Evolutionary conservation across 768 basidiomycete species (phyloP).

Genomic region (Asterophora parasitica): DNA sequence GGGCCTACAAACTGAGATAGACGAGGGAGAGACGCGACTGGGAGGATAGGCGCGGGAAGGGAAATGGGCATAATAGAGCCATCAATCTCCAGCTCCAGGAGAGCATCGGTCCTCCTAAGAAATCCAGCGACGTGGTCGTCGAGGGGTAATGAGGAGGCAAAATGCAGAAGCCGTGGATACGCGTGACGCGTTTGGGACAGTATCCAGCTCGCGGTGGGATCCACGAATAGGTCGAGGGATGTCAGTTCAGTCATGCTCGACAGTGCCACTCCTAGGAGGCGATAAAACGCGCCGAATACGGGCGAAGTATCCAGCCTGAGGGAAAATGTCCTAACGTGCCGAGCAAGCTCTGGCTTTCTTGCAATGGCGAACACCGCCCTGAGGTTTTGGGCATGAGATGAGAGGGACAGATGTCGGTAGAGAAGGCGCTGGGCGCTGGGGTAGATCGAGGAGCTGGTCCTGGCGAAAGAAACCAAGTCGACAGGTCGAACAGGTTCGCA

Average conservation of each 20-base stretch:
- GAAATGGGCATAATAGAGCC: slow-evolving; percentile 22
- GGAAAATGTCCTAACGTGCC: slow-evolving; percentile 57
- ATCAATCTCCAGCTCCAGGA: slow-evolving; percentile 57
- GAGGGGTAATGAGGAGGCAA: slow-evolving; percentile 58
- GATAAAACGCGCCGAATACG: slow-evolving; percentile 44
- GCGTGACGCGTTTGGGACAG: slow-evolving; percentile 29
- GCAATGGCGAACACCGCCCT: slow-evolving; percentile 53
- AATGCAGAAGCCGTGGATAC: slow-evolving; percentile 47
- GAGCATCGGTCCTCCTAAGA: slow-evolving; percentile 48
- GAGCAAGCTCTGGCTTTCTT: slow-evolving; percentile 49
- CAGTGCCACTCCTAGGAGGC: slow-evolving; percentile 47
- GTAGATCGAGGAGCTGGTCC: slow-evolving; percentile 35
- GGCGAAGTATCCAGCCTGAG: slow-evolving; percentile 43
- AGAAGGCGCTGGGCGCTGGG: slow-evolving; percentile 55
- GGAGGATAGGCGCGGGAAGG: slow-evolving; percentile 33
- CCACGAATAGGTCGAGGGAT: slow-evolving; percentile 52
- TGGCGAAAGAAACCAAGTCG: slow-evolving; percentile 49
- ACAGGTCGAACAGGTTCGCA: slow-evolving; percentile 21
- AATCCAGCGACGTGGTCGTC: slow-evolving; percentile 57
- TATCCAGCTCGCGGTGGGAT: slow-evolving; percentile 51
- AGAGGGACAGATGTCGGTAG: slow-evolving; percentile 53
- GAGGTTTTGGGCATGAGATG: slow-evolving; percentile 41
- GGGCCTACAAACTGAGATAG: slow-evolving; percentile 63
- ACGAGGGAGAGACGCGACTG: slow-evolving; percentile 31
- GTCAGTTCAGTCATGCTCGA: slow-evolving; percentile 56